These are phyloP conservation scores for Epichloe sibirici DNA, from an alignment of 2,329 filamentous ascomycete genomes.

Conservation along the genomic window DNA sequence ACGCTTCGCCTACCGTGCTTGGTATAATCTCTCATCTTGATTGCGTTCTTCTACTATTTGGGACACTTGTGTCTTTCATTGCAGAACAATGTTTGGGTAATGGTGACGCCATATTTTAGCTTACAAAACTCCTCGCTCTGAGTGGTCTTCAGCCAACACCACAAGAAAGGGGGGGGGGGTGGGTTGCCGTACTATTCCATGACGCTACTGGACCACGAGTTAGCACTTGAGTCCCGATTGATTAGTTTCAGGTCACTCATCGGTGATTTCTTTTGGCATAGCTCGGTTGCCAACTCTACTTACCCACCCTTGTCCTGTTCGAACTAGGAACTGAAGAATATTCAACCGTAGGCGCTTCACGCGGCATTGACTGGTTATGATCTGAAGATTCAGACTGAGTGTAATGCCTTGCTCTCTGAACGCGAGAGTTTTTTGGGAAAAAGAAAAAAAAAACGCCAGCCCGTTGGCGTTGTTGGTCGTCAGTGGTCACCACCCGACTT, in stretches of 20 bases:
- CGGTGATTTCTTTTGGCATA: not conserved
- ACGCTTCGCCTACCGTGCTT: not conserved
- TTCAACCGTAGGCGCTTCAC: too few relatives aligned
- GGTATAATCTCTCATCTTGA: not conserved
- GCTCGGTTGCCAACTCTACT: not conserved
- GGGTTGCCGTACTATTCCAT: not conserved
- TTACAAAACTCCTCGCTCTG: not conserved
- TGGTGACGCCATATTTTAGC: constrained; percentile 3
- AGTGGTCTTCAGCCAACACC: not conserved
- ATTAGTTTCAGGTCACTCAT: too few relatives aligned
- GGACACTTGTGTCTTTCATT: not conserved
- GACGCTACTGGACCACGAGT: not conserved
- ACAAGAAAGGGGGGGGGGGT: not conserved
- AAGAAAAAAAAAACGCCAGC: too few relatives aligned
- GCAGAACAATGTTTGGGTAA: not conserved
- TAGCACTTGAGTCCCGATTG: too few relatives aligned
- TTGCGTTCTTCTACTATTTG: not conserved
- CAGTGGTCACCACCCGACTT: too few relatives aligned
- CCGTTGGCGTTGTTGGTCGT: too few relatives aligned
- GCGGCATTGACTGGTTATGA: not conserved
- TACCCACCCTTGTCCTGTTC: not conserved
- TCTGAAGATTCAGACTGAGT: too few relatives aligned
- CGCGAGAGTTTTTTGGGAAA: too few relatives aligned
- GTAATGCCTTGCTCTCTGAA: too few relatives aligned
- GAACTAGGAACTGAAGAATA: too few relatives aligned